phyloP scores from a whole-genome alignment of 768 basidiomycete species.

The Mycena amicta region DNA sequence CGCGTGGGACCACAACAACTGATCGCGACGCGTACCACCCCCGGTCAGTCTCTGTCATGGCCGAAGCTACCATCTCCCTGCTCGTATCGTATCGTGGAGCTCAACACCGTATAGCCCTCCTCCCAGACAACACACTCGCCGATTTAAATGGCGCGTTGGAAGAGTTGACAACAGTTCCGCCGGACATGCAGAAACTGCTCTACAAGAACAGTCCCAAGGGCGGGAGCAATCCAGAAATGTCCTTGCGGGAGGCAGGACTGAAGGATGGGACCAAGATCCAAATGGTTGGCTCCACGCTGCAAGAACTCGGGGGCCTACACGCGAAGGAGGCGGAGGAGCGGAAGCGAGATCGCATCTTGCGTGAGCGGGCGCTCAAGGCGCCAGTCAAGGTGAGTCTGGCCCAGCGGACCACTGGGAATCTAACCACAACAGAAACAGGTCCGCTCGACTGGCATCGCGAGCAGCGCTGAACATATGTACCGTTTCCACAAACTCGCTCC shows the following conservation, averaged over 20 bases:
- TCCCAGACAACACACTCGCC: slow-evolving; percentile 53
- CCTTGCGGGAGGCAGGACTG: slow-evolving; percentile 50
- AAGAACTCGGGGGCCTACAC: slow-evolving; percentile 58
- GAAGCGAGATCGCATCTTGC: slow-evolving; percentile 58
- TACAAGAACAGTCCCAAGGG: slow-evolving; percentile 60
- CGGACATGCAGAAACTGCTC: slow-evolving; percentile 68
- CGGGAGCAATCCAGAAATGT: slow-evolving; percentile 29
- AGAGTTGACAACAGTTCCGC: slow-evolving; percentile 67
- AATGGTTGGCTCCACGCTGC: slow-evolving; percentile 65
- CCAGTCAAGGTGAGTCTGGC: slow-evolving; percentile 63
- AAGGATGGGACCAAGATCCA: slow-evolving; percentile 69
- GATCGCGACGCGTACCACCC: too few species aligned
- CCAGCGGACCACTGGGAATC: background rate
- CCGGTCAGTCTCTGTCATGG: slow-evolving; percentile 17
- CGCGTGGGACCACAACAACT: too few species aligned
- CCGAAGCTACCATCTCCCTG: slow-evolving; percentile 15
- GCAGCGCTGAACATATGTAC: slow-evolving; percentile 44
- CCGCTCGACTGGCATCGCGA: slow-evolving; percentile 54
- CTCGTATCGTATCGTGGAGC: slow-evolving; percentile 52
- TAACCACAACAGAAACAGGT: slow-evolving; percentile 39
- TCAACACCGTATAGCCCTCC: slow-evolving; percentile 48
- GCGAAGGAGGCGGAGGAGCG: slow-evolving; percentile 60
- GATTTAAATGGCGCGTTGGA: slow-evolving; percentile 54
- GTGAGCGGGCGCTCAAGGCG: slow-evolving; percentile 57
- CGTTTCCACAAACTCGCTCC: slow-evolving; percentile 68